These are phyloP conservation scores for Ustilago trichophora DNA, from an alignment of 1,284 basidiomycete genomes.

Conservation along the genomic window DNA sequence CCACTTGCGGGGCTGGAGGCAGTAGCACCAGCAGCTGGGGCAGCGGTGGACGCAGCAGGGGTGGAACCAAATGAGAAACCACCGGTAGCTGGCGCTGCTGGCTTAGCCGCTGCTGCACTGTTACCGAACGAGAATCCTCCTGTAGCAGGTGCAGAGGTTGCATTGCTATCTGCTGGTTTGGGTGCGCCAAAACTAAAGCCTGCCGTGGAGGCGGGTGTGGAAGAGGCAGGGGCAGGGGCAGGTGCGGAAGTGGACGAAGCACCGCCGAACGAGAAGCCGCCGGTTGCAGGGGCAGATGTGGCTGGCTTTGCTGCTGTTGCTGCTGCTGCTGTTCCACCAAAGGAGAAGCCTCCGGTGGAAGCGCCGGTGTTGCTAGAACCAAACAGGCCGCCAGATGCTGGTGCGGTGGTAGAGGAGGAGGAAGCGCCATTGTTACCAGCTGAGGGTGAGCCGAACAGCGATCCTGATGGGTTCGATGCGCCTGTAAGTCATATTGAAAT, in stretches of 20 bases:
- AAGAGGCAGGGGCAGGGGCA: conserved; percentile 45
- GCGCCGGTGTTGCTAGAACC: conserved; percentile 16
- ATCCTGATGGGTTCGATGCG: conserved; percentile 23
- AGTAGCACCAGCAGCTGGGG: conserved; percentile 15
- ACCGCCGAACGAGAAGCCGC: conserved; percentile 50
- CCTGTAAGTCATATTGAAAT: conserved; percentile 3
- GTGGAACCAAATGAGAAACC: conserved; percentile 42
- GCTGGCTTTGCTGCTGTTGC: conserved; percentile 34
- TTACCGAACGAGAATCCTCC: conserved; percentile 49
- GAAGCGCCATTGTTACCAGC: not conserved
- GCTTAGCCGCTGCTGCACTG: conserved; percentile 38
- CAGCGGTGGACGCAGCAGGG: conserved; percentile 16
- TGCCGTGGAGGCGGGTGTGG: conserved; percentile 19
- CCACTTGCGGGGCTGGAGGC: conserved; percentile 5
- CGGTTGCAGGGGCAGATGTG: conserved; percentile 32
- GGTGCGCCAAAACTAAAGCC: conserved; percentile 39
- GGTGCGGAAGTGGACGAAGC: conserved; percentile 23
- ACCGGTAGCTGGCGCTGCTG: conserved; percentile 52
- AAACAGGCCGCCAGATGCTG: conserved; percentile 20
- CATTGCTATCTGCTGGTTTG: conserved; percentile 19
- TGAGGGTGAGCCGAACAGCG: conserved; percentile 29
- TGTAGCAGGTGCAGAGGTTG: conserved; percentile 32
- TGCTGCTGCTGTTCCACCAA: conserved; percentile 21
- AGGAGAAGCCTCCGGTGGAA: conserved; percentile 33
- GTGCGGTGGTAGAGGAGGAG: conserved; percentile 4